Conservation (phyloP, 2,329 filamentous ascomycete genomes). For the Pseudogymnoascus sp. region DNA sequence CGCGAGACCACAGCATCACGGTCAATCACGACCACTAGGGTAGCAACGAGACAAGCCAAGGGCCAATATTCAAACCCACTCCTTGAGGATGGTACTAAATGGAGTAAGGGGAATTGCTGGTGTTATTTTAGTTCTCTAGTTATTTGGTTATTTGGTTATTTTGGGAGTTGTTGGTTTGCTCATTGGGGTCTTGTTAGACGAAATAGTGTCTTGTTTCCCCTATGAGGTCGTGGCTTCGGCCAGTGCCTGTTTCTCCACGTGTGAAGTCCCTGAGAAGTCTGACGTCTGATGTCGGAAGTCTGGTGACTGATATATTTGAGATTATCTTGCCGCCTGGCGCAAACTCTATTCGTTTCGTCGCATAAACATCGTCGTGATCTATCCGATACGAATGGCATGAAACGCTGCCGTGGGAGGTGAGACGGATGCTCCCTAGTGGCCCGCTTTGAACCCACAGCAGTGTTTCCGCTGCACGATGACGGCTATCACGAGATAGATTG, state of each 20-base stretch:
- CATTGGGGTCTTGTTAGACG: background rate
- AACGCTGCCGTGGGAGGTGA: background rate
- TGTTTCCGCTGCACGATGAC: background rate
- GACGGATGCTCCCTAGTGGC: constrained; percentile 14
- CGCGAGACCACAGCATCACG: background rate
- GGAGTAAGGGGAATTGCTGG: background rate
- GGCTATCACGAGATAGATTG: background rate
- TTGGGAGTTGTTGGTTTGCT: background rate
- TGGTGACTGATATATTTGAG: background rate
- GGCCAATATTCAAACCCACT: background rate
- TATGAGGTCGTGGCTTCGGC: background rate
- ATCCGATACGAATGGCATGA: background rate
- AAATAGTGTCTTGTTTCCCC: background rate
- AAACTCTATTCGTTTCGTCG: constrained; percentile 8
- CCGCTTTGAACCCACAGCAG: background rate
- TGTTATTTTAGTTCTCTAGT: constrained; percentile 1
- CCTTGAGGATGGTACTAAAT: background rate
- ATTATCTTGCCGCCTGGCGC: background rate
- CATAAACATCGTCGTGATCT: constrained; percentile 3
- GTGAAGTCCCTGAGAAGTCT: background rate
- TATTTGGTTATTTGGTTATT: background rate
- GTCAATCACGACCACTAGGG: background rate
- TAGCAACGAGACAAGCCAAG: background rate
- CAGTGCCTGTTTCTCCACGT: background rate
- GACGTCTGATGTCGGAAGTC: background rate